Conservation (phyloP, 768 basidiomycete species). For the Lepiota venenata region DNA sequence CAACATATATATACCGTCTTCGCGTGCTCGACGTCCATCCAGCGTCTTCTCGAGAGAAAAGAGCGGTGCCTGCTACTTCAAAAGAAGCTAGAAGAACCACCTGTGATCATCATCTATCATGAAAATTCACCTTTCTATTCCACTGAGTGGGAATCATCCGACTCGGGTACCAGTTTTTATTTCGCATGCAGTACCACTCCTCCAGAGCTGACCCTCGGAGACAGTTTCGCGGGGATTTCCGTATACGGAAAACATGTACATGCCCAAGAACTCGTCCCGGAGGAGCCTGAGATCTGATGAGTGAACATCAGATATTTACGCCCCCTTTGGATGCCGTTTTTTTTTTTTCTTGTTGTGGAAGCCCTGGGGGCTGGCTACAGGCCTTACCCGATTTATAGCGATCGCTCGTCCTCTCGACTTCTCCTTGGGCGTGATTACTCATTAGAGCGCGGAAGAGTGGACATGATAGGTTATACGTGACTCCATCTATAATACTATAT, state of each 20-base stretch:
- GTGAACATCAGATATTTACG: neutral
- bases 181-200: neutral
- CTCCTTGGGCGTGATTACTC: too few relatives aligned
- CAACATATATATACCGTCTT: too few relatives aligned
- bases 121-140: neutral
- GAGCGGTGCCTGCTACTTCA: neutral
- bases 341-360: constrained; percentile 8
- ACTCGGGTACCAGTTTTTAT: neutral
- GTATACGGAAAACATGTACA: neutral
- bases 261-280: neutral
- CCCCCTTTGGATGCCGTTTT: neutral
- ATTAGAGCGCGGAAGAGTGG: too few relatives aligned
- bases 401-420: too few relatives aligned
- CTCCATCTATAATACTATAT: too few relatives aligned
- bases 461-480: too few relatives aligned
- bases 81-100: neutral
- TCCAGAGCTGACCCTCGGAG: constrained; percentile 6
- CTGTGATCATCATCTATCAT: neutral
- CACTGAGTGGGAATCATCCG: neutral
- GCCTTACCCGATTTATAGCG: neutral
- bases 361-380: neutral
- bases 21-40: neutral
- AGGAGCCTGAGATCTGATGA: neutral
- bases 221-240: neutral
- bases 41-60: neutral